These are phyloP conservation scores for Torulaspora globosa DNA, from an alignment of 1,139 yeast species.

Conservation along the genomic window DNA sequence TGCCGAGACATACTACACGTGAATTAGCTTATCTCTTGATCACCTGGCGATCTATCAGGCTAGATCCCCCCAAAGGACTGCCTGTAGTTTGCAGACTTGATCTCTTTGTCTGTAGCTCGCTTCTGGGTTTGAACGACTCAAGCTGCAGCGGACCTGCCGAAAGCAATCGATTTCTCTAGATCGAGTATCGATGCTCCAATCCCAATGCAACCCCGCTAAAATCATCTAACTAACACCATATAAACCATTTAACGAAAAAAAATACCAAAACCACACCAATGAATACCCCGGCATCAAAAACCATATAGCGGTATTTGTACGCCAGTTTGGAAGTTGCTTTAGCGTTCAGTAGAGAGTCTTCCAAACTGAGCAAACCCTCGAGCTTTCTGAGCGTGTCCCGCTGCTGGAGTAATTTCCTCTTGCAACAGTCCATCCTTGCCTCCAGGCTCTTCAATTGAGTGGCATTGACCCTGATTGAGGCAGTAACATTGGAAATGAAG, in stretches of 20 bases:
- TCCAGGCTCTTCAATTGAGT: conserved; percentile 19
- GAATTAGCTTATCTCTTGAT: background rate
- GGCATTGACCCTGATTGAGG: conserved; percentile 12
- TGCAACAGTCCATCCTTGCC: conserved; percentile 16
- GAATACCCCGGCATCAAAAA: conserved; percentile 22
- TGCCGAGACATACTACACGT: background rate
- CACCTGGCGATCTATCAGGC: background rate
- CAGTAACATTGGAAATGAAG: conserved; percentile 16
- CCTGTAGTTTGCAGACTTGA: too few species aligned
- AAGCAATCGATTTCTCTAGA: too few species aligned
- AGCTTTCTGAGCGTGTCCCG: conserved; percentile 65
- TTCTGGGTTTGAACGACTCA: too few species aligned
- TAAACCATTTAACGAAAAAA: conserved; percentile 11
- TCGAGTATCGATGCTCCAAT: too few species aligned
- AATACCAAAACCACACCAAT: conserved; percentile 6
- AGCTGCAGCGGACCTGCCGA: too few species aligned
- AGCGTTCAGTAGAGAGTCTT: conserved; percentile 25
- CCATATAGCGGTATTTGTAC: conserved; percentile 24
- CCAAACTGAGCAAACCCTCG: conserved; percentile 20
- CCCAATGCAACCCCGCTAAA: too few species aligned
- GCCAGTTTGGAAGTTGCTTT: conserved; percentile 22
- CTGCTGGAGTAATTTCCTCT: conserved; percentile 50
- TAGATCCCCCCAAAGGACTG: too few species aligned
- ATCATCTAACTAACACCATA: conserved; percentile 5
- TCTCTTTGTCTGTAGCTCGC: too few species aligned